Base-by-base conservation (phyloP, 192 early-diverging fungal species). In the Irineochytrium annulatum region DNA sequence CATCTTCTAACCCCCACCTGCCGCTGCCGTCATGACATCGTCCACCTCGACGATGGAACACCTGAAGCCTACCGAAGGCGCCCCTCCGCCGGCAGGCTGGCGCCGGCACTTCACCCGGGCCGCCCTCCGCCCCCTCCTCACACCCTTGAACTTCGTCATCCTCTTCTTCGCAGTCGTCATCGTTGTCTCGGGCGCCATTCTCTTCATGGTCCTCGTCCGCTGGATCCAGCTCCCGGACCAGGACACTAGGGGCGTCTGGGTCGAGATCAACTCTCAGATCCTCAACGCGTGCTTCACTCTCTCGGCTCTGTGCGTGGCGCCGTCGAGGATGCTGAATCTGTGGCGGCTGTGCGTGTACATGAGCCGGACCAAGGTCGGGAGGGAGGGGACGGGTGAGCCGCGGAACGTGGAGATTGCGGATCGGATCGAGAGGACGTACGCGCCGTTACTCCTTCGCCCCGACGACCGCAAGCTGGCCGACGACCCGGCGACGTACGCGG, bases 211-310 rank as follows among this genome's bases (percentile, higher is more conserved):
- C 17, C 33, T 74, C 2, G 73, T 74, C 0, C 41, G 53, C 4
- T 57, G 46, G 73, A 68, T 71, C 24, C 0, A 41, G 32, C 34
- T 74, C 33, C 17, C 30, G 6, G 52, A 31, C 4, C 56, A 68
- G 2, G 44, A 16, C 5, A 35, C 31, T 11, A 73, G 62, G 35
- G 61, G 59, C 30, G 19, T 20, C 20, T 73, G 71, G 71, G 37
- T 73, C 26, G 71, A 70, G 43, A 37, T 73, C 30, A 73, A 73
- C 52, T 60, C 56, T 24, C 71, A 73, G 35, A 73, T 73, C 31
- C 61, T 73, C 19, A 73, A 73, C 34, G 48, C 59, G 5, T 65
- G 52, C 58, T 73, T 73, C 43, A 71, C 68, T 13, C 32, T 73
- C 43, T 44, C 44, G 5, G 71, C 71, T 6, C 11, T 71, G 3